Evolutionary conservation across 495 filamentous ascomycete species (phyloP), one percentile per base, ranked within the genome.

Genomic region (Bombardia bombarda): DNA sequence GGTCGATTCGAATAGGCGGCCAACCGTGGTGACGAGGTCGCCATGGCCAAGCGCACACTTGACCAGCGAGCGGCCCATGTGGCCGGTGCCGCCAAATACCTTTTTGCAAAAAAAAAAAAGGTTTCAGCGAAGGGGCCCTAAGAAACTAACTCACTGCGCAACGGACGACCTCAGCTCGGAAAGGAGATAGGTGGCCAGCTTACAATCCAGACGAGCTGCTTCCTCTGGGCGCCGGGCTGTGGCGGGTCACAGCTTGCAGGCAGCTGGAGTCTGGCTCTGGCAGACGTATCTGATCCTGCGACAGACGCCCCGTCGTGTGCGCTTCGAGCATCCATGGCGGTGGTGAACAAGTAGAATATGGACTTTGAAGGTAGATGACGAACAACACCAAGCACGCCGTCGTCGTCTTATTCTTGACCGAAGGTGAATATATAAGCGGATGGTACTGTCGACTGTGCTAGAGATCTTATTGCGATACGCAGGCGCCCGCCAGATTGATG

Each of bases 71-170:
- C 89, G 85, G 49, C 92, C 92, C 71, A 97, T 93, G 55, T 98
- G 92, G 40, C 92, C 92, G 4, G 89, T 96, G 32, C 87, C 88
- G 32, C 92, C 92, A 62, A 96, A 98, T 49, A 98, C 73, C 83
- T 89, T 24, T 28, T 30, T 30, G 7, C 26, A 30, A 7, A 7
- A 30, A 7, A 13, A 30, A 30, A 7, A 18, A 38, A 13, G n/a
- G n/a, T n/a, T n/a, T n/a, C n/a, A n/a, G n/a, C n/a, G n/a, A n/a
- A n/a, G n/a, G n/a, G n/a, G n/a, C n/a, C n/a, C n/a, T n/a, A n/a
- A n/a, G n/a, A n/a, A n/a, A n/a, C n/a, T n/a, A n/a, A n/a, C n/a
- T n/a, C n/a, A n/a, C n/a, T n/a, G n/a, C n/a, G 36, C 10, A 25
- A 38, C 9, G 2, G 38, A 1, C 6, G 8, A 40, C 32, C 17